Evolutionary conservation across 2,329 filamentous ascomycete species (phyloP).

Genomic region (Aureobasidium musti): DNA sequence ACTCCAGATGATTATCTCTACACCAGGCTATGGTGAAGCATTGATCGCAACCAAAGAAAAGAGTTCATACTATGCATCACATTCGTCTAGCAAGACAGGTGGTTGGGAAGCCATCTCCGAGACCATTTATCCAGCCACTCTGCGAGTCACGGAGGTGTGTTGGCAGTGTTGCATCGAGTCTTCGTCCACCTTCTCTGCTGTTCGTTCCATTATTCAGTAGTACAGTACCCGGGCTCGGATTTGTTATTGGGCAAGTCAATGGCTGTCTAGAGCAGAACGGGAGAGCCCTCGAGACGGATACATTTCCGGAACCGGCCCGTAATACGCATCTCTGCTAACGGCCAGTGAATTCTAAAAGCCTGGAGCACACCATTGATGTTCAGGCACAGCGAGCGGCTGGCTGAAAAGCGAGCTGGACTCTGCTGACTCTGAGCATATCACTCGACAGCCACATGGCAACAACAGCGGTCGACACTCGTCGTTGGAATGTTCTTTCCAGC

Average conservation of each 20-base stretch:
- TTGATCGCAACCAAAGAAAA: background rate
- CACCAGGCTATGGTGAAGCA: background rate
- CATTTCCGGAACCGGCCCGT: slow-evolving; percentile 8
- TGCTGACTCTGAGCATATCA: background rate
- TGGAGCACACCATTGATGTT: background rate
- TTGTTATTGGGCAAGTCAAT: background rate
- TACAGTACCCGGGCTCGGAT: background rate
- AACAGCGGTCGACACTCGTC: background rate
- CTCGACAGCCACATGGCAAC: slow-evolving; percentile 8
- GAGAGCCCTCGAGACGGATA: background rate
- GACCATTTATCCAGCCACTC: background rate
- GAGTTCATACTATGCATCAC: background rate
- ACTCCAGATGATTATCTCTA: background rate
- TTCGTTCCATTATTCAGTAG: background rate
- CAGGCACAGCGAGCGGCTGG: background rate
- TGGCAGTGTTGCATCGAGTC: background rate
- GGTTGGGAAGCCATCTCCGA: background rate
- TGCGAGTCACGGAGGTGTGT: background rate
- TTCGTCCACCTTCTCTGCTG: background rate
- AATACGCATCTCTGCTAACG: background rate
- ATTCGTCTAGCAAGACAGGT: background rate
- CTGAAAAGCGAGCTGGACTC: slow-evolving; percentile 4
- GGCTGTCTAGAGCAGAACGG: background rate
- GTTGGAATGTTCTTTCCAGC: background rate
- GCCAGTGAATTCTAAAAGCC: background rate